Evolutionary conservation across 257 asterid genomes (phyloP), one percentile per base, ranked within the genome.

Genomic region (Nicotiana paniculata): DNA sequence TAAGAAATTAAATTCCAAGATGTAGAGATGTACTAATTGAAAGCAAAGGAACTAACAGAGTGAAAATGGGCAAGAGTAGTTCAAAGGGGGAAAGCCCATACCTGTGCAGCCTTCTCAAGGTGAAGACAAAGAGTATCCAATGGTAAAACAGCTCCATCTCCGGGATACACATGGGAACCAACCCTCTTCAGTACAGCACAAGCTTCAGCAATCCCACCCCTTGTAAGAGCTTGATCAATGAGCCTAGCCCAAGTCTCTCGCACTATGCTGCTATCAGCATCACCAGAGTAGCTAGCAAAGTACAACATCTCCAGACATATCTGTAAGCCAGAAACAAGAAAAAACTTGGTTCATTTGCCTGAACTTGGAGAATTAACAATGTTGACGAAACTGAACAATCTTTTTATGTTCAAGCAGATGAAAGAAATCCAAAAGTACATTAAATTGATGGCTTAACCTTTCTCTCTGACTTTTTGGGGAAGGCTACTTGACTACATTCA

Each of bases 241-340:
- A 96, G 96, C 82, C 98, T 89, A 84, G 97, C 97, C 97, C 99
- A 96, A 53, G 92, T 93, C 89, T 96, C 99, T 85, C 96, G 89
- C 67, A 91, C 90, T 68, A 96, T 91, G 90, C 98, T 90, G 90
- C 95, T 94, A 86, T 94, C 97, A 82, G 97, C 92, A 84, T 96
- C 99, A 85, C 97, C 96, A 77, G 98, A 93, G 89, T 91, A 96
- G 89, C 97, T 93, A 58, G 98, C 98, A 79, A 96, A 96, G 87
- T 94, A 94, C 67, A 94, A 90, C 97, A 96, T 96, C 90, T 94
- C 96, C 89, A 96, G 82, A 88, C 99, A 94, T 77, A 91, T 87
- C 98, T 96, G 91, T 57, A 85, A 76, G 81, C 24, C 62, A 83
- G 74, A 85, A 37, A 39, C 63, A 10, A 75, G 67, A 39, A 59